These are phyloP conservation scores for Dothistroma pini DNA, from an alignment of 2,329 filamentous ascomycete species.

Conservation along the genomic window DNA sequence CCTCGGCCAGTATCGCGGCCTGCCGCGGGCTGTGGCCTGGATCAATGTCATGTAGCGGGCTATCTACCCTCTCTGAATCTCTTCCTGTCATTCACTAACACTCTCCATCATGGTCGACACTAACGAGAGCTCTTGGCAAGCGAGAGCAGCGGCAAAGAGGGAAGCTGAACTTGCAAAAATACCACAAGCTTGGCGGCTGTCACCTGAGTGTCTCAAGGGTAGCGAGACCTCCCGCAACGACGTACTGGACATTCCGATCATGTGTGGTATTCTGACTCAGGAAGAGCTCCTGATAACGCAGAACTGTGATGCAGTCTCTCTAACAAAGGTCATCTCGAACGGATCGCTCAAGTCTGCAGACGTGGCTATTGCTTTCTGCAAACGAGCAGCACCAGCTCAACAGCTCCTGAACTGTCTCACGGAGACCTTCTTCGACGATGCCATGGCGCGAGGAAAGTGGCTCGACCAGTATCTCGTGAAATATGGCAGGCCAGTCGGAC, in stretches of 20 bases:
- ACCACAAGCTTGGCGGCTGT: conserved; percentile 16
- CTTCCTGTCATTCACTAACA: neutral
- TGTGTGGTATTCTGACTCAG: conserved; percentile 49
- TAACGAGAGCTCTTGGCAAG: neutral
- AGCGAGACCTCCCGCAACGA: conserved; percentile 20
- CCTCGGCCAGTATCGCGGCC: neutral
- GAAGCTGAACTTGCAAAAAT: conserved; percentile 14
- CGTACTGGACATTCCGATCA: conserved; percentile 50
- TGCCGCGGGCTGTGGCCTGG: neutral
- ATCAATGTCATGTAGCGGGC: neutral
- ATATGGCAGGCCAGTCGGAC: conserved; percentile 20
- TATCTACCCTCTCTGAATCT: neutral
- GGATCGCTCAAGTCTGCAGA: conserved; percentile 19
- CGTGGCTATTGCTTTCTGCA: conserved; percentile 42
- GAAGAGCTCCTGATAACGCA: conserved; percentile 56
- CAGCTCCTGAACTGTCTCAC: conserved; percentile 32
- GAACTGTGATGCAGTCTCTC: conserved; percentile 44
- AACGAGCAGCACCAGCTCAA: conserved; percentile 43
- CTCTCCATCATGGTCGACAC: neutral
- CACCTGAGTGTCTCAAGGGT: conserved; percentile 12
- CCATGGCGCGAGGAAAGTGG: conserved; percentile 23
- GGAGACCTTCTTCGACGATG: conserved; percentile 44
- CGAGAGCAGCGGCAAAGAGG: conserved; percentile 13
- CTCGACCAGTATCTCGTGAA: conserved; percentile 25
- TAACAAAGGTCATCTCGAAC: conserved; percentile 37